Evolutionary conservation across 257 asterid species (phyloP).

Genomic region (Avicennia marina): DNA sequence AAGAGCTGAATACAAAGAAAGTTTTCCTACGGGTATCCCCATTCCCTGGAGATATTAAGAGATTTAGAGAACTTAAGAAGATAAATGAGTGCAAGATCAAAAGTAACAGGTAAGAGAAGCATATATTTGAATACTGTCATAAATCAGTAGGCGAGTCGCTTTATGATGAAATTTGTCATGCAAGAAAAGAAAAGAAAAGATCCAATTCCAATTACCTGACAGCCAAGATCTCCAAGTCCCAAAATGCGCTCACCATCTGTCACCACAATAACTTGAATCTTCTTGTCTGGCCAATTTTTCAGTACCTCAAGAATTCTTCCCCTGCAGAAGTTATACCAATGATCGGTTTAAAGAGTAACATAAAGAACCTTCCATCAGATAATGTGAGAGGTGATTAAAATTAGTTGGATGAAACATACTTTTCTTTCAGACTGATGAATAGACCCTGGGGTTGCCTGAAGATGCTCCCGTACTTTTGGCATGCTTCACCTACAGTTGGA

Average conservation of each 20-base stretch:
- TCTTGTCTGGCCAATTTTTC: slow-evolving; percentile 97
- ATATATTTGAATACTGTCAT: neutral
- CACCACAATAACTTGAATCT: slow-evolving; percentile 93
- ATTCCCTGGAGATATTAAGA: slow-evolving; percentile 62
- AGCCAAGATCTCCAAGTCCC: slow-evolving; percentile 99
- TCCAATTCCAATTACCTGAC: slow-evolving; percentile 93
- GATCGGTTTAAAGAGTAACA: neutral
- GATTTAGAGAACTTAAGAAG: neutral
- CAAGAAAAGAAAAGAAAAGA: too few species aligned
- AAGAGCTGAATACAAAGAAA: slow-evolving; percentile 89
- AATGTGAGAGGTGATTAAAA: neutral
- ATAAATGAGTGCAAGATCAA: neutral
- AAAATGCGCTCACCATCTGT: slow-evolving; percentile 97
- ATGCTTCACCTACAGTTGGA: slow-evolving; percentile 99
- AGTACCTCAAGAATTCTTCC: slow-evolving; percentile 91
- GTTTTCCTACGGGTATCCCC: slow-evolving; percentile 99
- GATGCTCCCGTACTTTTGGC: slow-evolving; percentile 94
- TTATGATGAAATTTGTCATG: too few species aligned
- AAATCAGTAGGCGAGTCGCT: too few species aligned
- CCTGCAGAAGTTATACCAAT: slow-evolving; percentile 33
- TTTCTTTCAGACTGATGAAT: slow-evolving; percentile 91
- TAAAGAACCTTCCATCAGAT: too few species aligned
- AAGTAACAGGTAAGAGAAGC: too few species aligned
- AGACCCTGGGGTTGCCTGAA: slow-evolving; percentile 99
- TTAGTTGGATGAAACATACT: slow-evolving; percentile 36